Conservation (phyloP, 73 alveolate species). For the Paramecium pentaurelia region DNA sequence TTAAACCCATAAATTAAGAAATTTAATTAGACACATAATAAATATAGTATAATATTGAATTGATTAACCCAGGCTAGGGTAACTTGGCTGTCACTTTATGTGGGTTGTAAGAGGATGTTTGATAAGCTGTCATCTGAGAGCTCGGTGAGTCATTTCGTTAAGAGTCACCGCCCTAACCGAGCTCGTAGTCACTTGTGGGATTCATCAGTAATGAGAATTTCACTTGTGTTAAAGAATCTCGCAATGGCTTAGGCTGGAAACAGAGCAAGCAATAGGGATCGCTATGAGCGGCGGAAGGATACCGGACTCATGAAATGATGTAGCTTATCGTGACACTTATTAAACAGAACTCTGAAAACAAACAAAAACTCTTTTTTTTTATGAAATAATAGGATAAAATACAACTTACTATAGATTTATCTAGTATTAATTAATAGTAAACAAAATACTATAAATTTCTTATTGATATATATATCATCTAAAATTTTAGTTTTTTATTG, state of each 20-base stretch:
- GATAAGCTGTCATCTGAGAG: slow-evolving; percentile 43
- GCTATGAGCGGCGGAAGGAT: slow-evolving; percentile 59
- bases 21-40: not conserved
- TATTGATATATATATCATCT: not conserved
- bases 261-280: slow-evolving; percentile 54
- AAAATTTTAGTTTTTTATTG: no score
- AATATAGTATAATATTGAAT: not conserved
- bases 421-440: not conserved
- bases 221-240: slow-evolving; percentile 42
- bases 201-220: slow-evolving; percentile 36
- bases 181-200: slow-evolving; percentile 36
- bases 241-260: slow-evolving; percentile 51
- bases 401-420: no score
- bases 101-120: slow-evolving; percentile 39
- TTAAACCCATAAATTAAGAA: not conserved
- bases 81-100: slow-evolving; percentile 33
- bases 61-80: slow-evolving; percentile 30
- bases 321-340: slow-evolving; percentile 31
- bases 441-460: not conserved
- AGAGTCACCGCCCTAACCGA: slow-evolving; percentile 61
- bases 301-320: slow-evolving; percentile 52
- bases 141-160: slow-evolving; percentile 44
- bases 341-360: slow-evolving; percentile 17
- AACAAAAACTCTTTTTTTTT: not conserved
- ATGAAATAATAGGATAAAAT: no score